Evolutionary conservation across 805 yeast species (phyloP), one percentile per base, ranked within the genome.

Genomic region (Yarrowia sp.): DNA sequence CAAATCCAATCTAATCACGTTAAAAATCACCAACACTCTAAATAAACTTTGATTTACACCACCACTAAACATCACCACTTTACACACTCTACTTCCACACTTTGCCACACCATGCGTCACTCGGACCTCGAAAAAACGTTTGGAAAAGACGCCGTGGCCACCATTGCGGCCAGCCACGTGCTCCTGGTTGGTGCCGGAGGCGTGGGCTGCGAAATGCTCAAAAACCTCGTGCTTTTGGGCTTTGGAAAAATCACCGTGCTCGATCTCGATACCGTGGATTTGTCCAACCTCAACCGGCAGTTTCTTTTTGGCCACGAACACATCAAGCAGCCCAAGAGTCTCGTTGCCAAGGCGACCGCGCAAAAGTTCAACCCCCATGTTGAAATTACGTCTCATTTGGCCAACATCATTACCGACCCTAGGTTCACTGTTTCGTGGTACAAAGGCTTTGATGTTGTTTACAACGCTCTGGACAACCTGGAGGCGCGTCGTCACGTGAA

Each of bases 401-500:
- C 92, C 11, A 91, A 92, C 72, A 90, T 95, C 70, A 90, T 88
- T 87, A 95, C 90, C 68, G 81, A 87, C 1, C 78, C 76, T 14
- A 74, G 77, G 66, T 95, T 92, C 76, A 88, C 92, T 2, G 77
- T 89, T 32, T 75, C 80, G 4, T 95, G 97, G 96, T 89, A 87
- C 75, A 73, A 76, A 30, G 88, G 87, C 68, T 95, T 96, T 71
- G 85, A 84, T 69, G 78, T 89, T 61, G 87, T 92, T 16, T 92
- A 88, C 80, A 95, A 96, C 72, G 99, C 99, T 0, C 81, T 95
- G 68, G 99, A 95, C 74, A 95, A 95, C 73, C 78, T 92, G 32
- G 96, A 91, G 62, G 99, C 99, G 0, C 81, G 99, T 70, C 79
- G 92, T 16, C 89, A 92, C 74, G 97, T 96, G 59, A 95, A 95